phyloP scores from a whole-genome alignment of 2,329 filamentous ascomycete genomes.

The Fusarium sp. region DNA sequence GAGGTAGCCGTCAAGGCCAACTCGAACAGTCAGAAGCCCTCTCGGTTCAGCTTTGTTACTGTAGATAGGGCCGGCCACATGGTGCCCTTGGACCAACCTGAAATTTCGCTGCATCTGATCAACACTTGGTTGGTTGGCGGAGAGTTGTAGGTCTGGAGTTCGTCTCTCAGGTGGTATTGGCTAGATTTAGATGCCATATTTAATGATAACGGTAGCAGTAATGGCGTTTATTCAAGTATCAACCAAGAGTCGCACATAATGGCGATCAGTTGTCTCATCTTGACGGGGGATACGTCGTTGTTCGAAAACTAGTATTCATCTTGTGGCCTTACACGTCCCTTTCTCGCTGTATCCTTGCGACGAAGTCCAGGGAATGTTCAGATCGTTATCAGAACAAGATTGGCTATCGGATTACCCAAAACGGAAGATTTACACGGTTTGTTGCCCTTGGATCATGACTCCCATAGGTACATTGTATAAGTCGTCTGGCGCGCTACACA shows the following conservation, averaged over 20 bases:
- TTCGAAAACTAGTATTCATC: too few relatives aligned
- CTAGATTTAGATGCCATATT: not conserved
- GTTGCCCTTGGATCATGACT: not conserved
- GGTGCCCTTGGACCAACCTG: constrained; percentile 9
- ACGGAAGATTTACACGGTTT: not conserved
- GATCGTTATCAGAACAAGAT: not conserved
- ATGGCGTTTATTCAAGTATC: not conserved
- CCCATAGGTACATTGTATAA: not conserved
- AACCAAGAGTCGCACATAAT: not conserved
- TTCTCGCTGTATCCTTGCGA: not conserved
- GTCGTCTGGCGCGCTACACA: not conserved
- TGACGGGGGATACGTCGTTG: not conserved
- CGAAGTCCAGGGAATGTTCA: not conserved
- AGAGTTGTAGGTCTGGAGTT: not conserved
- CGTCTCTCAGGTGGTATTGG: not conserved
- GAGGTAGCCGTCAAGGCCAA: not conserved
- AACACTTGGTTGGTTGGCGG: not conserved
- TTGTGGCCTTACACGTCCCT: too few relatives aligned
- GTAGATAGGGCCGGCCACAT: constrained; percentile 33
- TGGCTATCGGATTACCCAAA: not conserved
- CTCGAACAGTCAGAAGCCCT: constrained; percentile 14
- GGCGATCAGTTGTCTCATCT: not conserved
- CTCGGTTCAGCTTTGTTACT: constrained; percentile 13
- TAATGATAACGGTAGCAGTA: not conserved
- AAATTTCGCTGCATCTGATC: not conserved